Evolutionary conservation across 208 protist genomes (phyloP), one percentile per base, ranked within the genome.

Genomic region (Hexamita inflata): DNA sequence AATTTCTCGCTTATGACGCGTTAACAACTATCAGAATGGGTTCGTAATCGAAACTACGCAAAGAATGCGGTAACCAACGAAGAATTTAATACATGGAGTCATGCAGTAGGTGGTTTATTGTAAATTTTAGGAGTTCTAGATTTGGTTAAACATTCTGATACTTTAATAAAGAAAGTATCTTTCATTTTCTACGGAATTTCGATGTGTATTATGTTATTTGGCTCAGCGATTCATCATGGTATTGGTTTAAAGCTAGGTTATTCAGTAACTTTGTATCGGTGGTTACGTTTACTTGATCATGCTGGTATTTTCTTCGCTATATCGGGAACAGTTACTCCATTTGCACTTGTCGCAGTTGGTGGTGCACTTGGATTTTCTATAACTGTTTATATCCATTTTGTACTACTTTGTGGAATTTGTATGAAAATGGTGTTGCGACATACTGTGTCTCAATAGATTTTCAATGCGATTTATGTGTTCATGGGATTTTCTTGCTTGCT

Each of bases 171-270:
- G n/a, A n/a, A n/a, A n/a, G n/a, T n/a, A n/a, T n/a, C n/a, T n/a
- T n/a, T n/a, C n/a, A n/a, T n/a, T n/a, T n/a, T n/a, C n/a, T n/a
- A n/a, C n/a, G n/a, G n/a, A n/a, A n/a, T n/a, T n/a, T n/a, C n/a
- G n/a, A n/a, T n/a, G n/a, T n/a, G n/a, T n/a, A n/a, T n/a, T n/a
- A 53, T 53, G 45, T 53, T 53, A 53, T 53, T 53, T 53, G 45
- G 45, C 4, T 53, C 45, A 53, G 45, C 45, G 45, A 4, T 53
- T 4, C 45, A 53, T 53, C 45, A 53, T 19, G 45, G 45, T 53
- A 53, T 53, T 19, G 45, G 45, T n/a, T n/a, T n/a, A 19, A 4
- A 24, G 11, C 11, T 4, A 19, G 45, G 45, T 53, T 53, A 53
- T 19, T 53, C 45, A 19, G 19, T 53, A 24, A 53, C 11, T 19